A percentile compares a stretch with the other conserved stretches of the same genome.
These are phyloP conservation scores for Phialophora expanda DNA, from an alignment of 2,329 filamentous ascomycete genomes.

Conservation along the genomic window DNA sequence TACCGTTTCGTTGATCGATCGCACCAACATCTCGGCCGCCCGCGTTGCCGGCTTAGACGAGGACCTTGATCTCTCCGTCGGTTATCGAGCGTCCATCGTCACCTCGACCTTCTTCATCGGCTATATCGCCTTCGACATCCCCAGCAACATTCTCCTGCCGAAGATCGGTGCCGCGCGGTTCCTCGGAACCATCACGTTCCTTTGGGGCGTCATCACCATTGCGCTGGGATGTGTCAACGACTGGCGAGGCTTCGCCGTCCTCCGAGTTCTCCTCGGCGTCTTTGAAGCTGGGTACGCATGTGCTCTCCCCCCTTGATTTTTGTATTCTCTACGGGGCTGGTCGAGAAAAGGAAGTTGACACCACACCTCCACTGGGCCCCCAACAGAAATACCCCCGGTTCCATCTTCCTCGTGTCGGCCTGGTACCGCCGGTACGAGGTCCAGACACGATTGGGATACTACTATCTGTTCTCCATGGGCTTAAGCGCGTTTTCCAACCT, in stretches of 20 bases:
- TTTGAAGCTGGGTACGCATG: constrained; percentile 56
- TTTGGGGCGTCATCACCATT: constrained; percentile 51
- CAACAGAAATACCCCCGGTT: constrained; percentile 26
- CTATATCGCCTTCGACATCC: constrained; percentile 41
- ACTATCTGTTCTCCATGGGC: constrained; percentile 27
- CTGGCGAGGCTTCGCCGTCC: constrained; percentile 37
- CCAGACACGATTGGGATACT: constrained; percentile 27
- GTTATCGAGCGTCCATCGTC: constrained; percentile 16
- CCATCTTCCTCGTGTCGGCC: constrained; percentile 31
- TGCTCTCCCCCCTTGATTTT: neutral
- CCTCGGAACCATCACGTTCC: constrained; percentile 40
- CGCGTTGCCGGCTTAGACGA: constrained; percentile 57
- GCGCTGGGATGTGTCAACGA: constrained; percentile 40
- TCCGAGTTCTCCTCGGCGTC: constrained; percentile 60
- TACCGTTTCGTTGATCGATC: constrained; percentile 51
- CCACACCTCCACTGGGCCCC: no score
- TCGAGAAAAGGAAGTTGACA: no score
- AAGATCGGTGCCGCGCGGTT: constrained; percentile 18
- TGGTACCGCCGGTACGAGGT: constrained; percentile 36
- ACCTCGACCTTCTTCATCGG: constrained; percentile 27
- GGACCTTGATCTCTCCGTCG: constrained; percentile 46
- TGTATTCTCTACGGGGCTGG: no score
- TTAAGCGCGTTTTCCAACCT: constrained; percentile 27
- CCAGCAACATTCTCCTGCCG: constrained; percentile 43
- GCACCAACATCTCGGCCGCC: constrained; percentile 59